Evolutionary conservation across 495 filamentous ascomycete species (phyloP).

Genomic region (Collariella sp.): DNA sequence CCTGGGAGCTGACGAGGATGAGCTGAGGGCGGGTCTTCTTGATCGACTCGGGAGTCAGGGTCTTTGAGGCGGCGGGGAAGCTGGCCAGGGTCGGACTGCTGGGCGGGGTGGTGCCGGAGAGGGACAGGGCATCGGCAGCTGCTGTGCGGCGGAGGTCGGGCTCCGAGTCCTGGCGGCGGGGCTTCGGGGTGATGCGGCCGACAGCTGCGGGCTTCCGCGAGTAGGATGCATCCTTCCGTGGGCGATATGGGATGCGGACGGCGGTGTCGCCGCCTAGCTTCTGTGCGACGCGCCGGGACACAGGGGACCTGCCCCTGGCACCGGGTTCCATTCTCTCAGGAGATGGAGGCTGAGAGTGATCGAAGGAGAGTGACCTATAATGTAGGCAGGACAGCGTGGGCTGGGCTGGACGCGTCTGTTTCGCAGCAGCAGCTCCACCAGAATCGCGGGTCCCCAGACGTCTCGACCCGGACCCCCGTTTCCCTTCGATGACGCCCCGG

Average conservation of each 20-base stretch:
- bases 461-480: conserved; percentile 6
- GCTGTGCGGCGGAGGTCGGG: conserved; percentile 1
- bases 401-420: not conserved
- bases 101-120: conserved; percentile 24
- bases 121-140: conserved; percentile 18
- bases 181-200: conserved; percentile 1
- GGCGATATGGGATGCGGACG: conserved; percentile 20
- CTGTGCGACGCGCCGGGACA: conserved; percentile 24
- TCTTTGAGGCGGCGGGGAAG: conserved; percentile 7
- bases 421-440: not conserved
- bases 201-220: conserved; percentile 17
- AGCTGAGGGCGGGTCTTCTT: conserved; percentile 12
- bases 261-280: conserved; percentile 20
- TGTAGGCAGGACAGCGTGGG: not conserved
- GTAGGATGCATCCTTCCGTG: conserved; percentile 15
- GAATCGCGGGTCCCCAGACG: conserved; percentile 5
- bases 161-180: conserved; percentile 3
- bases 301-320: conserved; percentile 21
- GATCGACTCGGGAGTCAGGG: conserved; percentile 10
- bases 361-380: not conserved
- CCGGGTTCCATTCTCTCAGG: conserved; percentile 19
- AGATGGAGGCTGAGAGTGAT: not conserved
- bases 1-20: conserved; percentile 4
- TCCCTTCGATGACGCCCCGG: conserved; percentile 12
- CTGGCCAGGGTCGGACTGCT: conserved; percentile 20